Evolutionary conservation across 768 basidiomycete species (phyloP), one percentile per base, ranked within the genome.

Genomic region (Austroboletus eburneus): DNA sequence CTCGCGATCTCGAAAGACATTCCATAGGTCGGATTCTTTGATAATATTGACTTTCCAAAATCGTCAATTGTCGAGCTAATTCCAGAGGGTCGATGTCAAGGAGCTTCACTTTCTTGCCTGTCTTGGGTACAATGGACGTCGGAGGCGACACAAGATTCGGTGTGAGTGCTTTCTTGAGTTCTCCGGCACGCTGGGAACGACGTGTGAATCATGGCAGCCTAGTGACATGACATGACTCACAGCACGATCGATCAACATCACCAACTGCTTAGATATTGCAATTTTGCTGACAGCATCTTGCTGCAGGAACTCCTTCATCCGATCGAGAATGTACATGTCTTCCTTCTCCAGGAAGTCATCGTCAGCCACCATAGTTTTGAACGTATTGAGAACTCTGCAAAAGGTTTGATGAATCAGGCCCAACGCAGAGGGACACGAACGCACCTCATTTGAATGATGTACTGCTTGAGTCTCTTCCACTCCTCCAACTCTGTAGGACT

Each of bases 61-160:
- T 83, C 1, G 95, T 97, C 50, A 98, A 69, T 63, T 98, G 95
- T 23, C 95, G 78, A 0, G 94, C 95, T 16, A 98, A 66, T 66
- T 98, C 95, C 46, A 92, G 67, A 2, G 93, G 75, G 54, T 95
- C 88, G 40, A 98, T 79, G 59, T 98, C 95, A 18, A 81, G 67
- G 10, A 98, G 71, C 52, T 90, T 91, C 49, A 94, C 65, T 65
- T 81, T 86, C 70, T 81, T 84, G 49, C 67, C 72, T 32, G 75
- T 69, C 64, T 80, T 87, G 2, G 92, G 92, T 9, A 83, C 43
- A 45, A 95, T 83, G 3, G 92, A 77, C 10, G 83, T 67, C 0
- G 92, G 93, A 13, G 90, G 84, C 5, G 74, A 69, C n/a, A 74
- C 74, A 33, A 78, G 65, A 23, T 69, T 71, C 22, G 79, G 79